Conservation (phyloP, 345 rosid species). For the Hirschfeldia incana region DNA sequence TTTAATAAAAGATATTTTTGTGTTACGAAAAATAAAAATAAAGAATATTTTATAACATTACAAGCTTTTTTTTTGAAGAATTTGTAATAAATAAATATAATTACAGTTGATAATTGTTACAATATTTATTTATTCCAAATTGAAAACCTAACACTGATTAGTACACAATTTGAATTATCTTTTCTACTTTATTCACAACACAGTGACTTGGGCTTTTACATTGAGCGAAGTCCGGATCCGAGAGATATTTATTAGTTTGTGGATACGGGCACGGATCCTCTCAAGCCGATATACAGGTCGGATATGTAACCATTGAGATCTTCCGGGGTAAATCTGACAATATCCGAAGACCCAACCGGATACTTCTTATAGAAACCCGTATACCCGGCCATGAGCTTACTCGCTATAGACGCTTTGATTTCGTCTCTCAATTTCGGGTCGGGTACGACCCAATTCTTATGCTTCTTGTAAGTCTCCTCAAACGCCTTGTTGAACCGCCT, state of each 20-base stretch:
- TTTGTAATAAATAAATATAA: neutral
- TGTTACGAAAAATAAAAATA: too few relatives aligned
- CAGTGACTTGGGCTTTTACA: neutral
- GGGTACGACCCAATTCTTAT: slow-evolving; percentile 55
- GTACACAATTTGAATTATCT: neutral
- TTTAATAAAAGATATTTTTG: too few relatives aligned
- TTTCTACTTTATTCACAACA: neutral
- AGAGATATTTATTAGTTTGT: neutral
- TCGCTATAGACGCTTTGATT: slow-evolving; percentile 50
- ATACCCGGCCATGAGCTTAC: slow-evolving; percentile 49
- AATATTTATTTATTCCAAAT: neutral
- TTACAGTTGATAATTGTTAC: neutral
- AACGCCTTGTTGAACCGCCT: slow-evolving; percentile 55
- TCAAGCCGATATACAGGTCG: slow-evolving; percentile 40
- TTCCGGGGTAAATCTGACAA: slow-evolving; percentile 55
- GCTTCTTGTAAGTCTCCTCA: slow-evolving; percentile 56
- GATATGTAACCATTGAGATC: slow-evolving; percentile 60
- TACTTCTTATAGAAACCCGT: slow-evolving; percentile 40
- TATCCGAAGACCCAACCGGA: slow-evolving; percentile 29
- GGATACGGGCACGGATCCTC: slow-evolving; percentile 17
- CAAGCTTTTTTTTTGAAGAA: neutral
- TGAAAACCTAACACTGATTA: neutral
- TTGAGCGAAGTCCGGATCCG: neutral
- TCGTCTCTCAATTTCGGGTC: slow-evolving; percentile 58
- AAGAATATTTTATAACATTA: neutral